Conservation (phyloP, 202 grass and related monocot species). For the Hordeum pubiflorum region DNA sequence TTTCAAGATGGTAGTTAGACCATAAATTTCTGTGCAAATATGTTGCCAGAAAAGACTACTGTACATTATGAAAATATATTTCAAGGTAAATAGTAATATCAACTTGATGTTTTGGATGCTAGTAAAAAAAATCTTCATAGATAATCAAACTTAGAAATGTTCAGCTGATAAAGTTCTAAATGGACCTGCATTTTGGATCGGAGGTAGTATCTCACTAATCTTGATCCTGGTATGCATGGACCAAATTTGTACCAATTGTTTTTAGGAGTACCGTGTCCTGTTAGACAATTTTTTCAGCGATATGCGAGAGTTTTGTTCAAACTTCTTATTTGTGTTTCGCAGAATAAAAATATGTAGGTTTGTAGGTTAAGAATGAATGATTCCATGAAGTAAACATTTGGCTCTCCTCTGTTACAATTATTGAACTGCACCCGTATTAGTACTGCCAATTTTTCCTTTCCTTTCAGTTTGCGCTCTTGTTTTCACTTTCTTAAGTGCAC, state of each 20-base stretch:
- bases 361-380: background rate
- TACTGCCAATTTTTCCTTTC: background rate
- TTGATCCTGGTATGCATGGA: background rate
- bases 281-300: background rate
- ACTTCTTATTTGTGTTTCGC: background rate
- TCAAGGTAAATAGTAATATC: background rate
- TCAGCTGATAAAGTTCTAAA: background rate
- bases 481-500: background rate
- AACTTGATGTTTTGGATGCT: background rate
- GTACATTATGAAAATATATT: background rate
- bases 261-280: background rate
- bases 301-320: background rate
- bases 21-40: background rate
- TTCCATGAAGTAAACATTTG: background rate
- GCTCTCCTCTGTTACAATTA: background rate
- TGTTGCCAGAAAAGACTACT: background rate
- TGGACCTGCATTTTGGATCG: background rate
- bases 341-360: background rate
- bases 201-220: background rate
- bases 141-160: background rate
- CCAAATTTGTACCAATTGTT: background rate
- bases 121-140: background rate
- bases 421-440: background rate
- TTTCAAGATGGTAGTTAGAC: background rate
- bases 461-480: background rate